Evolutionary conservation across 2,329 filamentous ascomycete species (phyloP), one percentile per base, ranked within the genome.

Genomic region (Epichloe brachyelytri): DNA sequence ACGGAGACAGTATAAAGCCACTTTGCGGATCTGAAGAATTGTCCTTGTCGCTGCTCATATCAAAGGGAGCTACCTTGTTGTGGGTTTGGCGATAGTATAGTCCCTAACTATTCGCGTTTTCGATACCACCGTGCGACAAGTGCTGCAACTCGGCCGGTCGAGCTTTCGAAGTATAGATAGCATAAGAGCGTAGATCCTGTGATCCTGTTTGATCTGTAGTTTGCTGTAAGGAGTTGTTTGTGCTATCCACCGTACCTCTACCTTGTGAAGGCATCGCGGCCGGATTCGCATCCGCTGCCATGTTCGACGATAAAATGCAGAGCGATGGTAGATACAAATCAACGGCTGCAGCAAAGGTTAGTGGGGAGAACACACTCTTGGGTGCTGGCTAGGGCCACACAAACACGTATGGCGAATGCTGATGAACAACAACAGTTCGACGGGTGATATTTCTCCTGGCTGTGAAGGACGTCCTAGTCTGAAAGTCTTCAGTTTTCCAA

Each of bases 141-240:
- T 58, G 44, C 15, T 56, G 40, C 5, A 57, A 53, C 38, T 56
- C 59, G 3, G 56, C 56, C 14, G 64, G 62, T 4, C 57, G 59
- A 33, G 60, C 54, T 36, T 66, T 65, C 15, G 57, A 57, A 10
- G 53, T 50, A 30, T 52, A 56, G 40, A 51, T 57, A 26, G 62
- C 59, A 5, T 57, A 60, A n/a, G 50, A 48, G 19, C 55, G 51
- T 12, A 19, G 14, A 37, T 37, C 11, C 5, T 26, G 17, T 5
- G 30, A n/a, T 36, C 4, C 17, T 38, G 14, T 37, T 33, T 30
- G 33, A 17, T 33, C 20, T 55, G 58, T 22, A 56, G 56, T 30
- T 3, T 60, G 59, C 10, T 59, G 53, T 5, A 47, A 50, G 10
- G 60, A 56, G 3, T 49, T 39, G 30, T 61, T 54, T 49, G 55